These are phyloP conservation scores for Aspergillus tubingensis DNA, from an alignment of 2,329 filamentous ascomycete species.

Conservation along the genomic window DNA sequence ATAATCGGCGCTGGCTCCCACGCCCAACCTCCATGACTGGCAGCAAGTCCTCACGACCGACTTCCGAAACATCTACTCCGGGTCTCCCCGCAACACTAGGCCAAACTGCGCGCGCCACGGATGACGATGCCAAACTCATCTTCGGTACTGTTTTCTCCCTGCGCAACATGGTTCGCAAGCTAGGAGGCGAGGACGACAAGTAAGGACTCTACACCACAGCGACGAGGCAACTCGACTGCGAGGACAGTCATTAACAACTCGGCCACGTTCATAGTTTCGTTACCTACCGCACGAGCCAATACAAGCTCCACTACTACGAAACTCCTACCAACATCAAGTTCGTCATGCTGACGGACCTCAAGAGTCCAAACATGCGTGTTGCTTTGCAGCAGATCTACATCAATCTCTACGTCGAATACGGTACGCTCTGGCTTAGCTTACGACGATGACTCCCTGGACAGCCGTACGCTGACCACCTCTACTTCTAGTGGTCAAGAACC, in stretches of 20 bases:
- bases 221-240: neutral
- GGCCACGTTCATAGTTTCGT: conserved; percentile 66
- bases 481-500: conserved; percentile 62
- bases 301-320: conserved; percentile 99
- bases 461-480: conserved; percentile 14
- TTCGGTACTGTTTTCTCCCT: conserved; percentile 96
- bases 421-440: conserved; percentile 45
- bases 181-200: conserved; percentile 87
- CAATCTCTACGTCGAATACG: conserved; percentile 95
- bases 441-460: neutral
- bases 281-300: conserved; percentile 87
- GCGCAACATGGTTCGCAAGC: conserved; percentile 93
- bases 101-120: conserved; percentile 53
- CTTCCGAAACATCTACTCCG: conserved; percentile 50
- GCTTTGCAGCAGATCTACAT: conserved; percentile 98
- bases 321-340: conserved; percentile 94
- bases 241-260: neutral
- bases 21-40: conserved; percentile 50
- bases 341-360: conserved; percentile 92
- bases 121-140: conserved; percentile 93
- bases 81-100: conserved; percentile 38
- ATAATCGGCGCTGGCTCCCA: conserved; percentile 81
- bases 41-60: conserved; percentile 52
- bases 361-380: conserved; percentile 84
- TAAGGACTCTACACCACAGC: conserved; percentile 30